Conservation (phyloP, 352 stramenopile species). For the Thraustotheca clavata region DNA sequence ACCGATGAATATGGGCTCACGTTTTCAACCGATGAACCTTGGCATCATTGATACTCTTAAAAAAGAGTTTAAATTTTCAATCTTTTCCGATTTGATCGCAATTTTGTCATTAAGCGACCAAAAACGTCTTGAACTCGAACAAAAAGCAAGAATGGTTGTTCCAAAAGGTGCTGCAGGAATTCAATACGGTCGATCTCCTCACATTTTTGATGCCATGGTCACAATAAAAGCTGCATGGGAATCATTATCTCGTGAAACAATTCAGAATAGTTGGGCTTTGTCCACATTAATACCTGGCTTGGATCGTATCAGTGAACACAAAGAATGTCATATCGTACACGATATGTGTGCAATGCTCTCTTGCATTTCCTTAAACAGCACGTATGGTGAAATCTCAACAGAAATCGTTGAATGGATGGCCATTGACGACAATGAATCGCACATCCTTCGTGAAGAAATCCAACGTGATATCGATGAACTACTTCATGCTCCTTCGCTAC, state of each 20-base stretch:
- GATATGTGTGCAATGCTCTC: slow-evolving; percentile 21
- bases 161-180: slow-evolving; percentile 28
- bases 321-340: slow-evolving; percentile 21
- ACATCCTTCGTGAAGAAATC: slow-evolving; percentile 16
- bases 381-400: slow-evolving; percentile 22
- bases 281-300: slow-evolving; percentile 21
- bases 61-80: slow-evolving; percentile 37
- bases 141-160: slow-evolving; percentile 33
- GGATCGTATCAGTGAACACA: slow-evolving; percentile 15
- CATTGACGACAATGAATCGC: slow-evolving; percentile 22
- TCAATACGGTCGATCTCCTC: slow-evolving; percentile 29
- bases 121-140: slow-evolving; percentile 34
- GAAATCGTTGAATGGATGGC: slow-evolving; percentile 23
- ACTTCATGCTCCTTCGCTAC: slow-evolving; percentile 5
- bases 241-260: slow-evolving; percentile 21
- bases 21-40: slow-evolving; percentile 31
- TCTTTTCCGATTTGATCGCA: slow-evolving; percentile 38
- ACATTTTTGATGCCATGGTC: slow-evolving; percentile 38
- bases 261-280: slow-evolving; percentile 31
- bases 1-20: slow-evolving; percentile 24
- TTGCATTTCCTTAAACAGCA: slow-evolving; percentile 19
- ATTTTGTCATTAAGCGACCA: slow-evolving; percentile 34
- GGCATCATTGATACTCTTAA: slow-evolving; percentile 41
- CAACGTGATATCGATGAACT: slow-evolving; percentile 17
- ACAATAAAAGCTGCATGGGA: slow-evolving; percentile 37